Base-by-base conservation (phyloP, 116 monocot genomes). In the Zostera marina region DNA sequence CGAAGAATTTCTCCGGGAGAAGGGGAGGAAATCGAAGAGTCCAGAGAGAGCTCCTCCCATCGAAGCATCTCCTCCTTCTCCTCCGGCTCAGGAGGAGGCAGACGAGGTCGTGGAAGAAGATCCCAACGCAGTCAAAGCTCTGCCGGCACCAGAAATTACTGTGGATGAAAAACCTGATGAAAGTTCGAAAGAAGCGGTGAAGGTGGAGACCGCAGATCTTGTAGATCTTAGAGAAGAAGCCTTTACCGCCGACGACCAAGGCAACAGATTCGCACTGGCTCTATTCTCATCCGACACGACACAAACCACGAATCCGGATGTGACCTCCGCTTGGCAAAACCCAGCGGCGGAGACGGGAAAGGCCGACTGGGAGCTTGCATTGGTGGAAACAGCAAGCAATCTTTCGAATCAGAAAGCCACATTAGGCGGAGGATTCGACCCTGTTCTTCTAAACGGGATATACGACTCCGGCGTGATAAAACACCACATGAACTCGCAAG, bases 1-100 rank as follows among this genome's bases (percentile, higher is more conserved):
- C 56, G 82, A 94, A 64, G 94, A 88, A 42, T 94, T 94, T 54
- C 75, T 85, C 73, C 79, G 78, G 76, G 89, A 82, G 53, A 68
- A 73, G 42, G 75, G 63, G 12, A 82, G 57, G 63, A 56, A 45
- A 52, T 74, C 77, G 5, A 78, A 76, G 70, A 76, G 65, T 26
- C 81, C 77, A 0, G 77, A 74, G 15, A 56, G 58, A 7, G 17
- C 3, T 9, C 66, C 10, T 2, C 66, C 10, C 1, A 54, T 24
- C 17, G 53, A 58, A 24, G 64, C 52, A 49, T 54, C 24, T 4
- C 56, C 54, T 0, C 54, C 69, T 44, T 53, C 62, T 21, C 61
- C 61, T 14, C 32, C 53, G 9, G 11, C 44, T 11, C 39, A 17
- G 24, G 70, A 64, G 42, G 73, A 74, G 25, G 80, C 19, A 15